Evolutionary conservation across 306 rosid genomes (phyloP), one percentile per base, ranked within the genome.

Genomic region (Dalbergia cochinchinensis): DNA sequence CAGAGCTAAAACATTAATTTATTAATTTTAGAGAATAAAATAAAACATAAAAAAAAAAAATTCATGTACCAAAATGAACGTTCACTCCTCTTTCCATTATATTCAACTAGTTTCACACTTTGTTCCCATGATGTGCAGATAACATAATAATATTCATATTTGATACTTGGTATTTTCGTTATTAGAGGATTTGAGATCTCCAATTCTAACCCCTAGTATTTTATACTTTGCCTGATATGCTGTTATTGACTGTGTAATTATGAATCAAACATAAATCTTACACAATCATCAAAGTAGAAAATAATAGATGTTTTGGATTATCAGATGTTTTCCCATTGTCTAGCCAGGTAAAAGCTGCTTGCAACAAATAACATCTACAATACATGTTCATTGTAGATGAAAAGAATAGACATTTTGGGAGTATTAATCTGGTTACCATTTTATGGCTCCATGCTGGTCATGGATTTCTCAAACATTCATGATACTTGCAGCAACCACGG

Each of bases 401-500:
- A 57, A 73, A 57, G 34, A 14, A 6, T 2, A 54, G 18, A 72
- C 16, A 61, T 16, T 77, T 31, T 11, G 26, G 26, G 37, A 70
- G 7, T 76, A 50, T 20, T 68, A 41, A 50, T 50, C 5, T 45
- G 12, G 7, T 59, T 54, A 57, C 65, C 3, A 54, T 15, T 18
- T 74, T 31, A 14, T 67, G 34, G 37, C 62, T 22, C 65, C 34
- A 39, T 31, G 65, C 16, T 50, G 55, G 16, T 50, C 55, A 66
- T 73, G 55, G 61, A 77, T 72, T 65, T 53, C 58, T 59, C 77
- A 61, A 14, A 55, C 65, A 51, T 64, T 55, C 42, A 6, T 51
- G 50, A 20, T 81, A 53, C 69, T 48, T 80, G 31, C 86, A 92
- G 97, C 94, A 92, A 90, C 97, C 97, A 22, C 87, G 83, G 79